Percentiles rank a stretch among this genome's conserved stretches.
These are phyloP conservation scores for Huntiella omanensis DNA, from an alignment of 2,329 filamentous ascomycete genomes.

Conservation along the genomic window DNA sequence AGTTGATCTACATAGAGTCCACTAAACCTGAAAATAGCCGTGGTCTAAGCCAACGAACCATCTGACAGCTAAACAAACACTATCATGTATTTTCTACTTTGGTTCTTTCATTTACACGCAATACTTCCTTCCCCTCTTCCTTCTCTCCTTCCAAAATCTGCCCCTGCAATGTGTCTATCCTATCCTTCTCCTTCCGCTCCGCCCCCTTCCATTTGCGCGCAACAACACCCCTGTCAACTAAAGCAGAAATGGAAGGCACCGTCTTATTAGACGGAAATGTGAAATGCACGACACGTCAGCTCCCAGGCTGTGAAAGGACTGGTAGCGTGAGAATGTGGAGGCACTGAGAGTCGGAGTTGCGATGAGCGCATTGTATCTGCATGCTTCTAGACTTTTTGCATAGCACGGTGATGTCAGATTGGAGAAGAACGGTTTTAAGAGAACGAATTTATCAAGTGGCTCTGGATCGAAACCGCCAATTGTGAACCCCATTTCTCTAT, in stretches of 20 bases:
- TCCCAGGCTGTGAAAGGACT: background rate
- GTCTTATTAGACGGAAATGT: background rate
- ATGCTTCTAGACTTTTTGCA: too few species aligned
- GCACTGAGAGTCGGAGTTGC: background rate
- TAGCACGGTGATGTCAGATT: too few species aligned
- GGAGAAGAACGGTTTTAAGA: too few species aligned
- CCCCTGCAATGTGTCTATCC: background rate
- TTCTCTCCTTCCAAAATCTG: background rate
- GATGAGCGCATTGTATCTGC: too few species aligned
- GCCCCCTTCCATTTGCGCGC: background rate
- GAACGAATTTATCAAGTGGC: too few species aligned
- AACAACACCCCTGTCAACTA: background rate
- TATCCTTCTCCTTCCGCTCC: background rate
- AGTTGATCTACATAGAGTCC: too few species aligned
- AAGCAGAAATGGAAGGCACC: background rate
- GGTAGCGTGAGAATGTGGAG: background rate
- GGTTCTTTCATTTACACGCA: background rate
- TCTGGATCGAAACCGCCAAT: too few species aligned
- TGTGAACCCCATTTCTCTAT: too few species aligned
- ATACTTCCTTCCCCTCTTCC: background rate
- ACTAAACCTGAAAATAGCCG: too few species aligned
- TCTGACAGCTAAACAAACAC: too few species aligned
- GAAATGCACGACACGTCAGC: conserved; percentile 4
- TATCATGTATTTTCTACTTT: too few species aligned
- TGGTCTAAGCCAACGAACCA: too few species aligned